A percentile compares a stretch with the other conserved stretches of the same genome.
phyloP scores from a whole-genome alignment of 139 green algal genomes.

The Chloropicon primus region DNA sequence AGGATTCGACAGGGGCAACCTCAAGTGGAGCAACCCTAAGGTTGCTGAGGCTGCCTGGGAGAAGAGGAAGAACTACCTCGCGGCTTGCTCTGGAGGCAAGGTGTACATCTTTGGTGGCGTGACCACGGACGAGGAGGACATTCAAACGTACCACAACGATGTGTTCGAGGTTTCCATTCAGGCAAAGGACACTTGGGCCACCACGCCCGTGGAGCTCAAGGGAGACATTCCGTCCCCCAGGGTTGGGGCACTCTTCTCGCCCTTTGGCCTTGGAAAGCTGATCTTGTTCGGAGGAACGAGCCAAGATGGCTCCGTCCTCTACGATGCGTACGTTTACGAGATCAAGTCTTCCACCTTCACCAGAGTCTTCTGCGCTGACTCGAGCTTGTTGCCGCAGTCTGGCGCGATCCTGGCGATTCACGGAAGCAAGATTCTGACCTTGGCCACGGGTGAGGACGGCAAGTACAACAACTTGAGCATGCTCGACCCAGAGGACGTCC shows the following conservation, averaged over 20 bases:
- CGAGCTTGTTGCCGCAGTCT: constrained; percentile 25
- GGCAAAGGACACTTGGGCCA: constrained; percentile 16
- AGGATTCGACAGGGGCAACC: neutral
- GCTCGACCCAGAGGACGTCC: neutral
- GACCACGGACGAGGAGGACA: neutral
- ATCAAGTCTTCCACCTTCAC: constrained; percentile 32
- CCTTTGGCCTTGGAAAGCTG: constrained; percentile 31
- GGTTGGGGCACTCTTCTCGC: constrained; percentile 15
- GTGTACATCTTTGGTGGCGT: constrained; percentile 34
- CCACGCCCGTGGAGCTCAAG: neutral
- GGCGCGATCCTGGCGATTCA: constrained; percentile 13
- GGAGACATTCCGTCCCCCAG: constrained; percentile 3
- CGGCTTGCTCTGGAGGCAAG: constrained; percentile 29
- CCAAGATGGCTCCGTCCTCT: constrained; percentile 32
- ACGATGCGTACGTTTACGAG: constrained; percentile 60
- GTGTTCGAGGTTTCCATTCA: neutral
- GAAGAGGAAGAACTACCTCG: constrained; percentile 23
- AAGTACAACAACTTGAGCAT: constrained; percentile 2
- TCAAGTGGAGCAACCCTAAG: neutral
- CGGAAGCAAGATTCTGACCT: constrained; percentile 4
- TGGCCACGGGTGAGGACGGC: neutral
- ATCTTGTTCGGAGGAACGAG: constrained; percentile 45
- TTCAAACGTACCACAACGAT: neutral
- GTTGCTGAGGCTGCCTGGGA: neutral
- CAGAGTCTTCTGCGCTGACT: constrained; percentile 36